Percentiles rank a stretch among this genome's conserved stretches.
phyloP scores from a whole-genome alignment of 371 early-diverging fungal species.

The Funneliformis caledonium region DNA sequence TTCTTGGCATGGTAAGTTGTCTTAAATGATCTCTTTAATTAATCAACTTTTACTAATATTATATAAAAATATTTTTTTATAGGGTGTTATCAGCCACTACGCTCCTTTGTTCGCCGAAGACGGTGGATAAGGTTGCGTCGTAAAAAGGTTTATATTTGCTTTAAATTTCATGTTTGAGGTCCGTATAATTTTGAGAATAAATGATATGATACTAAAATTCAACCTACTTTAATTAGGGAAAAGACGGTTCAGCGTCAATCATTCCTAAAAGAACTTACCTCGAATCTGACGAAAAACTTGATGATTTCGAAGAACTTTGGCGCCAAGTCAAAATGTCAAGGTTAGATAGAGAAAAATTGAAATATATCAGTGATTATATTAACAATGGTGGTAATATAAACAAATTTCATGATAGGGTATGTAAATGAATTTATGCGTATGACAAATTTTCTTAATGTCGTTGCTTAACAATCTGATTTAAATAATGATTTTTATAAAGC shows the following conservation, averaged over 20 bases:
- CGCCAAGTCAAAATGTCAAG: neutral
- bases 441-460: neutral
- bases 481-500: neutral
- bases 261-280: neutral
- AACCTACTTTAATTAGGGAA: slow-evolving; percentile 39
- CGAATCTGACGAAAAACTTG: neutral
- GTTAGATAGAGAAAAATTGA: slow-evolving; percentile 14
- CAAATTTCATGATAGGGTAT: neutral
- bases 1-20: slow-evolving; percentile 53
- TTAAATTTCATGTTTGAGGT: neutral
- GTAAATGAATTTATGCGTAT: neutral
- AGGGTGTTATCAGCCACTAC: slow-evolving; percentile 59
- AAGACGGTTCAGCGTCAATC: neutral
- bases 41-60: neutral
- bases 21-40: neutral
- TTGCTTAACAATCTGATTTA: neutral
- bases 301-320: neutral
- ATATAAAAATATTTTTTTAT: neutral
- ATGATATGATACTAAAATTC: slow-evolving; percentile 22
- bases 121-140: slow-evolving; percentile 65
- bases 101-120: slow-evolving; percentile 67
- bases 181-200: neutral
- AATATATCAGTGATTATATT: neutral
- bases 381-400: neutral
- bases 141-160: slow-evolving; percentile 42